Evolutionary conservation across 2,329 filamentous ascomycete species (phyloP).

Genomic region (Trichothecium roseum): DNA sequence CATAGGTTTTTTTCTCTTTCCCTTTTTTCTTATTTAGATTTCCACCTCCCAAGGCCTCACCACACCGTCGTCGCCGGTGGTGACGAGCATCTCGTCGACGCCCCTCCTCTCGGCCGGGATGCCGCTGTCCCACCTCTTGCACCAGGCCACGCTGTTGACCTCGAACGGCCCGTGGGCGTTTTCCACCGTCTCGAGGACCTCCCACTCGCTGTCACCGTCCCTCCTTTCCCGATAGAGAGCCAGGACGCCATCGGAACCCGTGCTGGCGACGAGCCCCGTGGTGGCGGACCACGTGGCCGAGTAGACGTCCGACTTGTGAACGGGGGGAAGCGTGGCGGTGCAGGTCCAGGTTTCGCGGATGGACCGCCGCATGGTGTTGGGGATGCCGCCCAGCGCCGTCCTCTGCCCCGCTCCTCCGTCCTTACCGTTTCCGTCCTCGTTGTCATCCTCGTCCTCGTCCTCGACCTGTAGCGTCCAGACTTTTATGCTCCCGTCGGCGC

Average conservation of each 20-base stretch:
- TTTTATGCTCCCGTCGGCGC: slow-evolving; percentile 69
- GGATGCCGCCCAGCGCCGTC: slow-evolving; percentile 49
- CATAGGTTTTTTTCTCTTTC: too few species aligned
- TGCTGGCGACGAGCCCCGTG: slow-evolving; percentile 73
- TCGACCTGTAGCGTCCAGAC: slow-evolving; percentile 63
- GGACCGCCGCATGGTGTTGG: slow-evolving; percentile 77
- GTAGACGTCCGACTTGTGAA: slow-evolving; percentile 71
- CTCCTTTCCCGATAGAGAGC: slow-evolving; percentile 64
- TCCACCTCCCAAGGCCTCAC: slow-evolving; percentile 72
- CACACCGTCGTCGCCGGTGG: slow-evolving; percentile 84
- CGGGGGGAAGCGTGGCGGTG: slow-evolving; percentile 61
- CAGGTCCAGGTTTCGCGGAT: slow-evolving; percentile 78
- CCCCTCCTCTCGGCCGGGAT: slow-evolving; percentile 38
- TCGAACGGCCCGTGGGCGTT: slow-evolving; percentile 87
- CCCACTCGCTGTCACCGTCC: slow-evolving; percentile 44
- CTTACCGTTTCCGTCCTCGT: slow-evolving; percentile 7
- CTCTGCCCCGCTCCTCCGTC: slow-evolving; percentile 15
- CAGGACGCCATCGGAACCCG: slow-evolving; percentile 76
- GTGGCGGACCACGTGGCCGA: slow-evolving; percentile 71
- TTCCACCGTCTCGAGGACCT: slow-evolving; percentile 54
- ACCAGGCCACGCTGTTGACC: slow-evolving; percentile 88
- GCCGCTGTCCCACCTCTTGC: slow-evolving; percentile 60
- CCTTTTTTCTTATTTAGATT: background rate
- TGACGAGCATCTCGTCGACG: slow-evolving; percentile 75
- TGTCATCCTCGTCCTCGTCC: slow-evolving; percentile 32